phyloP scores from a whole-genome alignment of 306 rosid genomes.

The Acmispon strigosus region DNA sequence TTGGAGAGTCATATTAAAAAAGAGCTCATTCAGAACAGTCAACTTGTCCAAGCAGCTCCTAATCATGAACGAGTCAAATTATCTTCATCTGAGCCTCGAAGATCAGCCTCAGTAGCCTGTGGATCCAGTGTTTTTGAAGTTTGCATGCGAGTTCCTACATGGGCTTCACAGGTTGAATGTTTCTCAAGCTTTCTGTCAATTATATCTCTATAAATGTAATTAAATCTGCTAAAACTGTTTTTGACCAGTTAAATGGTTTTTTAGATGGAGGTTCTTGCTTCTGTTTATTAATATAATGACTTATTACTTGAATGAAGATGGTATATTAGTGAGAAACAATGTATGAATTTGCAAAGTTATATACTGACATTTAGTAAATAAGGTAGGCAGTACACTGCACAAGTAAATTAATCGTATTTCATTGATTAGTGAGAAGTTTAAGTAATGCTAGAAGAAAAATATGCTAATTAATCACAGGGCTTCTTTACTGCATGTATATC shows the following conservation, averaged over 20 bases:
- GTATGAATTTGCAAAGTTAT: too few species aligned
- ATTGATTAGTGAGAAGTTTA: too few species aligned
- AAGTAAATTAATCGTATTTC: too few species aligned
- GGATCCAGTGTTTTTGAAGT: conserved; percentile 91
- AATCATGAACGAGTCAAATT: conserved; percentile 41
- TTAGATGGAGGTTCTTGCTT: too few species aligned
- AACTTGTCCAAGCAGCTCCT: conserved; percentile 51
- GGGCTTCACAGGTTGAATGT: conserved; percentile 80
- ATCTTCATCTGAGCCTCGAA: conserved; percentile 63
- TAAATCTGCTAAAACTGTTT: background rate
- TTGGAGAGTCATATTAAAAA: conserved; percentile 88
- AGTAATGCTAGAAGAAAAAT: too few species aligned
- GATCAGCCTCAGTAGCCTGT: conserved; percentile 84
- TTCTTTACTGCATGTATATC: too few species aligned
- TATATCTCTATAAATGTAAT: background rate
- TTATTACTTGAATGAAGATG: too few species aligned
- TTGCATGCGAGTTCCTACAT: conserved; percentile 73
- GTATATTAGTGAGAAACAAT: too few species aligned
- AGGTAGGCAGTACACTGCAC: too few species aligned
- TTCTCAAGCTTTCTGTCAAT: conserved; percentile 16
- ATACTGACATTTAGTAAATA: too few species aligned
- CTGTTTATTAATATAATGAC: too few species aligned
- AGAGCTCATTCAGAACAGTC: conserved; percentile 74
- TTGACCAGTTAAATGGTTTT: background rate
- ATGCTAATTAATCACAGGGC: too few species aligned